These are phyloP conservation scores for Calonectria leucothoes DNA, from an alignment of 2,329 filamentous ascomycete species.

Conservation along the genomic window DNA sequence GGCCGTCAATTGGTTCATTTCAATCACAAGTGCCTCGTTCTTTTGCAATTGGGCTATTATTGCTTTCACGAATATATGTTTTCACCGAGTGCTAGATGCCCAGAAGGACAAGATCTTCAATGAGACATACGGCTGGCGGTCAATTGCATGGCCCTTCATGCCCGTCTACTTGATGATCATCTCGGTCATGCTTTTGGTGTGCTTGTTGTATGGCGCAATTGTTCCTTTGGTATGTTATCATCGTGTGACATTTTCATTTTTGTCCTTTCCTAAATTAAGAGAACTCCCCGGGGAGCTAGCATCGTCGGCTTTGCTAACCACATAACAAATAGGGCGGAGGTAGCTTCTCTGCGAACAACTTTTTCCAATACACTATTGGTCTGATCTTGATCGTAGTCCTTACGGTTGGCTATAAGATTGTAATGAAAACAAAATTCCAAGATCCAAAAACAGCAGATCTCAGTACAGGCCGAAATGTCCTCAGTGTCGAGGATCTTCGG, in stretches of 20 bases:
- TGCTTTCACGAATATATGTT: slow-evolving; percentile 13
- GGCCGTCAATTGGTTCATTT: slow-evolving; percentile 23
- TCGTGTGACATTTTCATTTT: not conserved
- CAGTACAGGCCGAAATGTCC: not conserved
- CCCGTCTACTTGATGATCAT: slow-evolving; percentile 11
- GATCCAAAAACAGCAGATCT: slow-evolving; percentile 16
- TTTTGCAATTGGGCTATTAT: slow-evolving; percentile 26
- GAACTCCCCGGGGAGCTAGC: no score
- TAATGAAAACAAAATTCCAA: slow-evolving; percentile 9
- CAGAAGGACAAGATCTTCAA: slow-evolving; percentile 17
- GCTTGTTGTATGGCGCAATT: slow-evolving; percentile 9
- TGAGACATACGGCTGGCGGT: slow-evolving; percentile 18
- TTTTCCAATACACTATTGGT: slow-evolving; percentile 23
- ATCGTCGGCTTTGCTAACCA: not conserved
- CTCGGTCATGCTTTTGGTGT: slow-evolving; percentile 9
- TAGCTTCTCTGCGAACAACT: slow-evolving; percentile 14
- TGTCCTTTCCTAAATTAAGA: not conserved
- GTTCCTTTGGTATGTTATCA: slow-evolving; percentile 11
- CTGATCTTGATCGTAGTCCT: slow-evolving; percentile 10
- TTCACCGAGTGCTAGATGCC: slow-evolving; percentile 16
- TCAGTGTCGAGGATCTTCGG: slow-evolving; percentile 6
- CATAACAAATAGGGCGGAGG: not conserved
- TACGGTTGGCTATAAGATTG: slow-evolving; percentile 14
- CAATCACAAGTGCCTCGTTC: slow-evolving; percentile 25
- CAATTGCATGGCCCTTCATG: slow-evolving; percentile 15